These are phyloP conservation scores for Pelargonium australe DNA, from an alignment of 441 rosid species.

Conservation along the genomic window DNA sequence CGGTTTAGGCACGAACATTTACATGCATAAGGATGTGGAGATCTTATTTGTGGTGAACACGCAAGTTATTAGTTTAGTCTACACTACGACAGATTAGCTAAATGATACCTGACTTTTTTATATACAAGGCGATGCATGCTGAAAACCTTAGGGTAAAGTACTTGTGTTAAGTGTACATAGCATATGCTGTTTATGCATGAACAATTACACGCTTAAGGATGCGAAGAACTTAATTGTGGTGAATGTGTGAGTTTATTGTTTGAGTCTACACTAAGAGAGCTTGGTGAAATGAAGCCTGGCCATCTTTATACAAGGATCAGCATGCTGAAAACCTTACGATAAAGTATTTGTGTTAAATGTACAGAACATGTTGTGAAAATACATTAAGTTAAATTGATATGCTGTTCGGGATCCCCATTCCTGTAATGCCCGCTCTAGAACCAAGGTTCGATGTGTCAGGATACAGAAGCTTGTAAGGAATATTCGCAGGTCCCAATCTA, in stretches of 20 bases:
- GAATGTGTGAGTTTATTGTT: background rate
- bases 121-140: no score
- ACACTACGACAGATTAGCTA: no score
- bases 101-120: no score
- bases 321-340: background rate
- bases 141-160: no score
- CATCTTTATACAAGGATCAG: background rate
- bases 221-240: background rate
- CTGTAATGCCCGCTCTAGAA: conserved; percentile 28
- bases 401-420: conserved; percentile 56
- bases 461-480: conserved; percentile 44
- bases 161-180: no score
- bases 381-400: conserved; percentile 39
- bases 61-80: no score
- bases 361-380: background rate
- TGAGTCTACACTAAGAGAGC: background rate
- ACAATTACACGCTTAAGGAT: background rate
- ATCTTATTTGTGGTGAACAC: no score
- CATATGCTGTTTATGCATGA: background rate
- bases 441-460: conserved; percentile 33
- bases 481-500: conserved; percentile 45
- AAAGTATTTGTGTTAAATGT: background rate
- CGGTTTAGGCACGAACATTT: no score
- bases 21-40: no score
- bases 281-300: background rate